Evolutionary conservation across 768 basidiomycete genomes (phyloP).

Genomic region (Naganishia kalamii): DNA sequence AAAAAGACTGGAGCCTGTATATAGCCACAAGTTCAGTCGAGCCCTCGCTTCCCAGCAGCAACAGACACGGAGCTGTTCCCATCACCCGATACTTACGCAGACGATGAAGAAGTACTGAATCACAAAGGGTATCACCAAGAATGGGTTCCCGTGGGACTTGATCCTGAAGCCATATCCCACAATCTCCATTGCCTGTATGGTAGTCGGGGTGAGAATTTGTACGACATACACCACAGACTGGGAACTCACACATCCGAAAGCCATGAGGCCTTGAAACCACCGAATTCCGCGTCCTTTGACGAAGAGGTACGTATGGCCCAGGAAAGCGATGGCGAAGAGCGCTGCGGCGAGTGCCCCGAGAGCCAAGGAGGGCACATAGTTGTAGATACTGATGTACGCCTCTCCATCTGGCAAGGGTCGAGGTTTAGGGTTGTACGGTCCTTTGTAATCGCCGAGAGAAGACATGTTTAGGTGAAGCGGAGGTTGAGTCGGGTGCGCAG

Average conservation of each 20-base stretch:
- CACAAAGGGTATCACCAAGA: constrained; percentile 37
- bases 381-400: constrained; percentile 39
- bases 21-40: neutral
- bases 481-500: neutral
- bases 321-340: constrained; percentile 33
- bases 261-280: constrained; percentile 39
- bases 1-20: constrained; percentile 41
- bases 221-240: neutral
- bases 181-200: constrained; percentile 40
- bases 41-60: too few species aligned
- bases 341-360: constrained; percentile 34
- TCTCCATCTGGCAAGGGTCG: constrained; percentile 34
- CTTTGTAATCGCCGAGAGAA: constrained; percentile 24
- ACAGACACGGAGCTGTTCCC: neutral
- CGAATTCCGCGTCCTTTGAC: constrained; percentile 27
- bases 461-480: neutral
- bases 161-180: constrained; percentile 43
- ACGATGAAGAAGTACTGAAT: constrained; percentile 45
- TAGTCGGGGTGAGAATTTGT: neutral
- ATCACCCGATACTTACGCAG: constrained; percentile 29
- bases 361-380: constrained; percentile 34
- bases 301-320: constrained; percentile 28
- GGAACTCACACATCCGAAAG: constrained; percentile 37
- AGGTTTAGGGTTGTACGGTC: constrained; percentile 33
- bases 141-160: constrained; percentile 34